A percentile compares a stretch with the other conserved stretches of the same genome.
These are phyloP conservation scores for Cryphonectria nitschkei DNA, from an alignment of 2,329 filamentous ascomycete species.

Conservation along the genomic window DNA sequence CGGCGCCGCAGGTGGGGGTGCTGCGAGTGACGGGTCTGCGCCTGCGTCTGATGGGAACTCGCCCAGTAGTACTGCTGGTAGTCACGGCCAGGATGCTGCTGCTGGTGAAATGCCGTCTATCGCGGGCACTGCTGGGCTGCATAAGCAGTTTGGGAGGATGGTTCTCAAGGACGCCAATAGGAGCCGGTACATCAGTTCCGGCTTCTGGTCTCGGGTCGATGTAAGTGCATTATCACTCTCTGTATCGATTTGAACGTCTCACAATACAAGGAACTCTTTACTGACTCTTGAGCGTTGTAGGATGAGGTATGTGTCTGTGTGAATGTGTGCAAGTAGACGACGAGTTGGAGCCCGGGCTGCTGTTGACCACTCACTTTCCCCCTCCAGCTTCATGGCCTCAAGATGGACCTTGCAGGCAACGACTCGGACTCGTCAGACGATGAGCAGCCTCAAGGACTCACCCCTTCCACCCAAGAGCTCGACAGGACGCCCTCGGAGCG, in stretches of 20 bases:
- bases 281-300: neutral
- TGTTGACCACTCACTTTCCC: conserved; percentile 27
- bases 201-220: conserved; percentile 62
- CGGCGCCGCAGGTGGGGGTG: conserved; percentile 27
- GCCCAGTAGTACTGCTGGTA: conserved; percentile 35
- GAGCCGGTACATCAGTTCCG: conserved; percentile 54
- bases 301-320: conserved; percentile 16
- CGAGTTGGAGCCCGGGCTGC: neutral
- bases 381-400: conserved; percentile 48
- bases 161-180: conserved; percentile 48
- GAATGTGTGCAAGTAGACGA: neutral
- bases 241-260: neutral
- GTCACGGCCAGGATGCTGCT: conserved; percentile 31
- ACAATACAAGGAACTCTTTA: neutral
- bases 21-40: conserved; percentile 35
- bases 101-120: conserved; percentile 20
- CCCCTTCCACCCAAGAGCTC: conserved; percentile 44
- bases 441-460: conserved; percentile 37
- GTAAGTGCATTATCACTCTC: conserved; percentile 38
- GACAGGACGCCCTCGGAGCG: conserved; percentile 49
- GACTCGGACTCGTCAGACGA: conserved; percentile 46
- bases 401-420: conserved; percentile 42
- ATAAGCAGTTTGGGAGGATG: conserved; percentile 51
- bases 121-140: conserved; percentile 32
- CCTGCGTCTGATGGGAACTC: conserved; percentile 34